phyloP scores from a whole-genome alignment of 768 basidiomycete genomes.

The Royoungia palumana region DNA sequence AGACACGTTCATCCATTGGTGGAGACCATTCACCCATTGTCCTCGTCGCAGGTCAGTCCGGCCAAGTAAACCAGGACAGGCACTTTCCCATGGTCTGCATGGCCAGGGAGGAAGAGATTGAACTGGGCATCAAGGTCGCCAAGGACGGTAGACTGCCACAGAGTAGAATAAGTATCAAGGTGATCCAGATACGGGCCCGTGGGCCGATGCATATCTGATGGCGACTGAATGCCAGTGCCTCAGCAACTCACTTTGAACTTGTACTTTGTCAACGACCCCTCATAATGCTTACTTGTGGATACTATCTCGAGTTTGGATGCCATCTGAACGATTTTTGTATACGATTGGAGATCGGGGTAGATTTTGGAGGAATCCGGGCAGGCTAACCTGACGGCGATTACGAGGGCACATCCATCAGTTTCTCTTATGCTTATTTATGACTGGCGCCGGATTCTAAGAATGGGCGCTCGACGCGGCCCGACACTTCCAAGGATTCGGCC shows the following conservation, averaged over 20 bases:
- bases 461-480: no score
- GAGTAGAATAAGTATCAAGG: background rate
- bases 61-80: slow-evolving; percentile 84
- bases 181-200: background rate
- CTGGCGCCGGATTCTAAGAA: slow-evolving; percentile 3
- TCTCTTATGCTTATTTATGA: background rate
- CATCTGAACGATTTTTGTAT: slow-evolving; percentile 8
- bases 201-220: no score
- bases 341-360: background rate
- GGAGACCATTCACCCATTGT: slow-evolving; percentile 69
- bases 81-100: slow-evolving; percentile 52
- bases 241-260: slow-evolving; percentile 61
- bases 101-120: slow-evolving; percentile 84
- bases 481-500: no score
- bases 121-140: slow-evolving; percentile 72
- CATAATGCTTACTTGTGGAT: slow-evolving; percentile 75
- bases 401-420: background rate
- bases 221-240: background rate
- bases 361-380: background rate
- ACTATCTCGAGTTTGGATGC: slow-evolving; percentile 54
- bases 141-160: slow-evolving; percentile 57
- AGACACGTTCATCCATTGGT: background rate
- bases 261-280: slow-evolving; percentile 82
- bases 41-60: slow-evolving; percentile 87
- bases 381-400: background rate